Base-by-base conservation (phyloP, 2,329 filamentous ascomycete species). In the Ceratocystis lukuohia region DNA sequence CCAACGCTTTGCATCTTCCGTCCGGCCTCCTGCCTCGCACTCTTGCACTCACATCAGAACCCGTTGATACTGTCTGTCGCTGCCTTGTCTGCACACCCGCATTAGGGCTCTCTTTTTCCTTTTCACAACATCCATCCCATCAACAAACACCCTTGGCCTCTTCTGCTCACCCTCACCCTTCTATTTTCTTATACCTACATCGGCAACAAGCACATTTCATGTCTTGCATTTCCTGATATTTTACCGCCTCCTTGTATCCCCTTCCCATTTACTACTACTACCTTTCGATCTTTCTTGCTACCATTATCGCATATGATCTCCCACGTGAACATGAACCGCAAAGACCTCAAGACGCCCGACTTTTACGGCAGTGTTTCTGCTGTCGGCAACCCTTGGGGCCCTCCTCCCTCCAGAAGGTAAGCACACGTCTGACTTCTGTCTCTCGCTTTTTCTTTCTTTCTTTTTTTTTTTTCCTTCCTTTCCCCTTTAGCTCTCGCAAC, bases 291-390 rank as follows among this genome's bases (percentile, higher is more conserved):
- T 33, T 44, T 17, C 48, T 61, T 37, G 17, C 41, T 6, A 10
- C 48, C 8, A 28, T 50, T n/a, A 37, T 65, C 59, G 15, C 41
- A 10, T 50, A 64, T 67, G 44, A 46, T 46, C 63, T 48, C 28
- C 63, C 61, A 57, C 50, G 50, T 65, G 57, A 65, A 65, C 64
- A 68, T 66, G 67, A 68, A 66, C 30, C 67, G 67, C 67, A 68
- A 68, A 68, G 67, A 68, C 59, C 50, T 68, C 25, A 66, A 64
- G 48, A 68, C 64, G 64, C 64, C 67, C 64, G 67, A 68, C 33
- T 68, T 64, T 61, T 68, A 68, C 53, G 61, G 64, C 48, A 64
- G 63, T 17, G 64, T 63, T 28, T 41, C 64, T 65, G 33, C 61
- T 59, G 65, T 63, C 8, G 61, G 50, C 64, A 68, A 68, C 64